Conservation (phyloP, 23 red algal genomes). For the Cyanidiococcus yangmingshanensis region DNA sequence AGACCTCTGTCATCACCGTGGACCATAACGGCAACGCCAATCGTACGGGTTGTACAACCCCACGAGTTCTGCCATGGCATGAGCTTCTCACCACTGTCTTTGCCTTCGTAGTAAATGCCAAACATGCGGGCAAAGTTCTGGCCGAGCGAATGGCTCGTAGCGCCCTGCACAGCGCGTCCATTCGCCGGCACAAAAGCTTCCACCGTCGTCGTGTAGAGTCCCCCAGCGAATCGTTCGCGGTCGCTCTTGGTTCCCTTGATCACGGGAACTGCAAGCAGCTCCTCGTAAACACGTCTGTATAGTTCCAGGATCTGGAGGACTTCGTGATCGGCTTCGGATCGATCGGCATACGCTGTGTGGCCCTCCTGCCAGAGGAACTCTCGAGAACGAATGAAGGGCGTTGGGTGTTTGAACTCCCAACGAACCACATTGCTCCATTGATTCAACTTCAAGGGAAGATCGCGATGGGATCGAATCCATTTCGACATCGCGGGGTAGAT, state of each 20-base stretch:
- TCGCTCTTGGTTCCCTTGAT: constrained; percentile 81
- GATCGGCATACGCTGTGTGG: constrained; percentile 86
- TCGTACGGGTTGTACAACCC: constrained; percentile 86
- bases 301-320: constrained; percentile 83
- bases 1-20: constrained; percentile 93
- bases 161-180: constrained; percentile 87
- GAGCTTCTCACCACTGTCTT: constrained; percentile 33
- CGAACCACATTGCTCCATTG: constrained; percentile 99
- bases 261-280: constrained; percentile 90
- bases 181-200: constrained; percentile 92
- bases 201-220: constrained; percentile 91
- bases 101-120: constrained; percentile 65
- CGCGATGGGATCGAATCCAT: constrained; percentile 96
- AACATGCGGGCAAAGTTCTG: constrained; percentile 99
- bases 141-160: constrained; percentile 90
- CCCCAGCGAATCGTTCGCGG: constrained; percentile 95
- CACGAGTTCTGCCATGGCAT: constrained; percentile 96
- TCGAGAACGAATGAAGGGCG: constrained; percentile 95
- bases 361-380: constrained; percentile 99
- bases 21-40: constrained; percentile 96
- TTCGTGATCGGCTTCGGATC: constrained; percentile 71
- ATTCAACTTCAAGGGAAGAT: constrained; percentile 92
- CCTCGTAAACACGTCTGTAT: constrained; percentile 85
- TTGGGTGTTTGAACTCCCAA: constrained; percentile 98
- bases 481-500: constrained; percentile 97